Evolutionary conservation across 2,329 filamentous ascomycete genomes (phyloP), one percentile per base, ranked within the genome.

Genomic region (Aspergillus sojae): DNA sequence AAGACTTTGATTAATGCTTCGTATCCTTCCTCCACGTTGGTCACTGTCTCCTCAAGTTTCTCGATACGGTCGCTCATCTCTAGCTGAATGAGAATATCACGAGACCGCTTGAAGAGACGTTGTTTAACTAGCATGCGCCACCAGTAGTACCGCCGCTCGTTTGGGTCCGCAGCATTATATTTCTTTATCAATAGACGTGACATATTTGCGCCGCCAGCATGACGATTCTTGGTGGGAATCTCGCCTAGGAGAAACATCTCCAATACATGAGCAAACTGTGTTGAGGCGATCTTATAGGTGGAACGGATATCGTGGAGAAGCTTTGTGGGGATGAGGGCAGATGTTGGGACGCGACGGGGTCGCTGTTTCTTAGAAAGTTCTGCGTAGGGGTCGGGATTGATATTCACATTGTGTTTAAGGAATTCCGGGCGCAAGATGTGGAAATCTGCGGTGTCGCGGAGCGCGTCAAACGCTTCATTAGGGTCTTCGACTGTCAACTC

Each of bases 401-500:
- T 80, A 60, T 78, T 78, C 52, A 87, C 75, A 1, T 80, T 74
- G 45, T 80, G 74, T 65, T 83, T 83, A 19, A 79, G 69, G 55
- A 85, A 82, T 63, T 85, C 79, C 6, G 80, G 79, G 60, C 82
- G 83, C 19, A 90, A 81, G 62, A 84, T 81, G 28, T 82, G 80
- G 64, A 88, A 84, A 72, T 90, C 88, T 70, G 85, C 84, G 64
- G 83, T 84, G 72, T 90, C 88, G 62, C 88, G 85, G 68, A 90
- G 84, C 57, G 85, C 86, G 69, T 90, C 88, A 67, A 90, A 90
- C 30, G 82, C 83, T 74, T 89, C 88, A 69, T 88, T 98, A 0
- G 95, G 96, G 65, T 98, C 94, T 79, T 99, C 95, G 6, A 99
- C 89, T 0, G 94, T 96, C 71, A 99, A 86, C 75, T 98, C 94